phyloP scores from a whole-genome alignment of 257 asterid species.

The Haberlea rhodopensis region DNA sequence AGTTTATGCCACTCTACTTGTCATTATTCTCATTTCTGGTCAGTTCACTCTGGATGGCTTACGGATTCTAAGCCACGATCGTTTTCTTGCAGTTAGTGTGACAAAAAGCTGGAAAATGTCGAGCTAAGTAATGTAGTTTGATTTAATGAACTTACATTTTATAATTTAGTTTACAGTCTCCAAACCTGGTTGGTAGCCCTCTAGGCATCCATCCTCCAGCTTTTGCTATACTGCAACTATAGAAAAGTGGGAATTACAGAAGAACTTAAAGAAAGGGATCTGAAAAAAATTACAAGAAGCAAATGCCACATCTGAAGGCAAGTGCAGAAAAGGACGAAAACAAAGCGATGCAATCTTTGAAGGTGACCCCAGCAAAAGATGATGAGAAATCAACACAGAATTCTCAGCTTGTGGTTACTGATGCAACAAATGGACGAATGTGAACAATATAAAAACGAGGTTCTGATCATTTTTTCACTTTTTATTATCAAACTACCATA shows the following conservation, averaged over 20 bases:
- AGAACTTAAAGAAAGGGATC: slow-evolving; percentile 42
- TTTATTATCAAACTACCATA: too few relatives aligned
- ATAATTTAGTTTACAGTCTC: slow-evolving; percentile 45
- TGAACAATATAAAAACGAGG: slow-evolving; percentile 14
- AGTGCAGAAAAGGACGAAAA: slow-evolving; percentile 20
- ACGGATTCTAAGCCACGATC: slow-evolving; percentile 7
- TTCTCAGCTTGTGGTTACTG: slow-evolving; percentile 22
- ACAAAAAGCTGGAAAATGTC: neutral
- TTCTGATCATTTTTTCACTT: neutral
- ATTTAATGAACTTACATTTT: neutral
- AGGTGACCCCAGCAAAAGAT: slow-evolving; percentile 20
- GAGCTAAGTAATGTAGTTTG: neutral
- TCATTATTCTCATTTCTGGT: slow-evolving; percentile 74
- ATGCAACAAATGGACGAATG: slow-evolving; percentile 19
- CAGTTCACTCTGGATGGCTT: slow-evolving; percentile 73
- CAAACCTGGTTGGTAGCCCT: slow-evolving; percentile 70
- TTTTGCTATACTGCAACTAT: slow-evolving; percentile 65
- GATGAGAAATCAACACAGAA: slow-evolving; percentile 30
- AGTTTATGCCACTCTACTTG: slow-evolving; percentile 80
- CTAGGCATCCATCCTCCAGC: slow-evolving; percentile 69
- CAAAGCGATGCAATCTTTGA: slow-evolving; percentile 20
- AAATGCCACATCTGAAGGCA: slow-evolving; percentile 21
- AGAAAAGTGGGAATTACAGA: slow-evolving; percentile 27
- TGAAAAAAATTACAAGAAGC: slow-evolving; percentile 25
- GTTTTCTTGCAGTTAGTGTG: neutral